Conservation (phyloP, 768 basidiomycete genomes). For the Agaricus sinodeliciosus region DNA sequence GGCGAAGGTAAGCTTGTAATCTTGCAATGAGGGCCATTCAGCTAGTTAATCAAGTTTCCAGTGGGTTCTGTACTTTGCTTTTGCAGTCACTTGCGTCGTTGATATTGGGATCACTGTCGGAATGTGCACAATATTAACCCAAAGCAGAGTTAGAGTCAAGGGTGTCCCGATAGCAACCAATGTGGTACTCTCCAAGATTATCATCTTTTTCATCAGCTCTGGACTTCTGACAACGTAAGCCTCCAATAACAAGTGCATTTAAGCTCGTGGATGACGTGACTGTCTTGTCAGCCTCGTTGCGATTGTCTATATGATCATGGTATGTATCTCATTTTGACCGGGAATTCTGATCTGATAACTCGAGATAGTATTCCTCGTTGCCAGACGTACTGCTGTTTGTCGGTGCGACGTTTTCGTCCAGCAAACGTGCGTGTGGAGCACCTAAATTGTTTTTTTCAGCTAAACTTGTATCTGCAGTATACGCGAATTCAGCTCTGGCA, state of each 20-base stretch:
- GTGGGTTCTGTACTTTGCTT: slow-evolving; percentile 8
- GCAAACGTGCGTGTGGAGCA: slow-evolving; percentile 1
- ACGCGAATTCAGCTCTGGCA: slow-evolving; percentile 9
- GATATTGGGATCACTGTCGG: slow-evolving; percentile 9
- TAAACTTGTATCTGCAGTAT: not conserved
- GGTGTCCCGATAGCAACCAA: slow-evolving; percentile 2
- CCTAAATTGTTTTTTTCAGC: not conserved
- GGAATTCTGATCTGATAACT: too few species aligned
- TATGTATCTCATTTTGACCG: not conserved
- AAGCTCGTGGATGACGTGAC: not conserved
- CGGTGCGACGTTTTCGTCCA: slow-evolving; percentile 8
- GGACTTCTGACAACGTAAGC: slow-evolving; percentile 7
- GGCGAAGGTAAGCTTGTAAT: not conserved
- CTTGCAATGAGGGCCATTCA: too few species aligned
- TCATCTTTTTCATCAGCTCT: slow-evolving; percentile 10
- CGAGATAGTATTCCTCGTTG: not conserved
- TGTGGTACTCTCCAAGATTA: slow-evolving; percentile 9
- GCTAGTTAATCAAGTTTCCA: not conserved
- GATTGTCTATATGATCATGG: slow-evolving; percentile 7
- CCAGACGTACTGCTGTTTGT: slow-evolving; percentile 4
- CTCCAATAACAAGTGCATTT: too few species aligned
- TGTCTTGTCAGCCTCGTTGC: slow-evolving; percentile 1
- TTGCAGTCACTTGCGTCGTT: slow-evolving; percentile 4
- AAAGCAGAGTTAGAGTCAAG: slow-evolving; percentile 4
- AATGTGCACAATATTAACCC: slow-evolving; percentile 1